These are phyloP conservation scores for Globisporangium nunn DNA, from an alignment of 352 stramenopile species.

Conservation along the genomic window DNA sequence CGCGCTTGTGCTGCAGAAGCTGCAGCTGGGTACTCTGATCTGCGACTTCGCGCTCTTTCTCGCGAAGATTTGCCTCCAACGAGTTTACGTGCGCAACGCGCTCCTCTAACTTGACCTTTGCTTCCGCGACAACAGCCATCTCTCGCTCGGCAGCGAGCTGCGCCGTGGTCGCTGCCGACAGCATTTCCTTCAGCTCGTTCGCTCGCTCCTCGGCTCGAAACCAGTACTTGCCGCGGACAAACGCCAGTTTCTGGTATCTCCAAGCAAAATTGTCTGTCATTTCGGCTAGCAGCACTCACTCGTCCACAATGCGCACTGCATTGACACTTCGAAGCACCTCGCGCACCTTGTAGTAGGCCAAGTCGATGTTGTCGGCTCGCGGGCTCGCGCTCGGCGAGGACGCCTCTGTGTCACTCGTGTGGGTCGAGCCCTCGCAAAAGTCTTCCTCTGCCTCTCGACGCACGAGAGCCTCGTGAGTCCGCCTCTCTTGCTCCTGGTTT, in stretches of 20 bases:
- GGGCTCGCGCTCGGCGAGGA: slow-evolving; percentile 3
- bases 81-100: background rate
- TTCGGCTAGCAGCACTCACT: background rate
- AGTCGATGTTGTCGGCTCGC: slow-evolving; percentile 2
- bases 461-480: slow-evolving; percentile 3
- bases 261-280: background rate
- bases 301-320: background rate
- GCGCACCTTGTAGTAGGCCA: slow-evolving; percentile 5
- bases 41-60: slow-evolving; percentile 13
- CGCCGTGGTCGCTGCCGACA: background rate
- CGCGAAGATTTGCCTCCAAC: slow-evolving; percentile 3
- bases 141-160: slow-evolving; percentile 2
- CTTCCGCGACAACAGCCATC: background rate
- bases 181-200: slow-evolving; percentile 6
- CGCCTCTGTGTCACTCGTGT: background rate
- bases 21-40: slow-evolving; percentile 6
- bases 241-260: slow-evolving; percentile 2
- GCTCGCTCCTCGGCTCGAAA: slow-evolving; percentile 4
- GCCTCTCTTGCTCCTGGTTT: slow-evolving; percentile 16
- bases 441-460: slow-evolving; percentile 6
- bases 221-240: slow-evolving; percentile 10
- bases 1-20: slow-evolving; percentile 5
- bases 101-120: slow-evolving; percentile 1
- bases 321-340: background rate
- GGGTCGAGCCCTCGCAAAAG: slow-evolving; percentile 1